phyloP scores from a whole-genome alignment of 495 filamentous ascomycete genomes.

The Aspergillus bertholletiae region DNA sequence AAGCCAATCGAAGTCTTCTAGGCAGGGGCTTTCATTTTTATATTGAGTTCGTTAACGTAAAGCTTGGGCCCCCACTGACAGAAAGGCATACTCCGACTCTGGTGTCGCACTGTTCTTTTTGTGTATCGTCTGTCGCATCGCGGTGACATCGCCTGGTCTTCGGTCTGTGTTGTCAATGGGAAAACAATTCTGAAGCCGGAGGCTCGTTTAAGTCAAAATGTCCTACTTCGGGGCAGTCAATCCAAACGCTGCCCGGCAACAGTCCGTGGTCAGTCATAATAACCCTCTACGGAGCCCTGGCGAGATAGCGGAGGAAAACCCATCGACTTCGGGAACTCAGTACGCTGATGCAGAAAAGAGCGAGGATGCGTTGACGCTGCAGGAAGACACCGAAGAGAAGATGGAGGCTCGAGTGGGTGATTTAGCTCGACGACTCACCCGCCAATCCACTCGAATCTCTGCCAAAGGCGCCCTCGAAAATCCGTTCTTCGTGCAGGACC shows the following conservation, averaged over 20 bases:
- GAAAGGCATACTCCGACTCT: neutral
- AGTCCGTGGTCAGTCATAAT: constrained; percentile 21
- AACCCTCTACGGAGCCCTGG: neutral
- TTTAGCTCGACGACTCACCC: constrained; percentile 16
- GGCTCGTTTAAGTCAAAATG: constrained; percentile 1
- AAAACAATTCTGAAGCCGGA: neutral
- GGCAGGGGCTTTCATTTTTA: too few relatives aligned
- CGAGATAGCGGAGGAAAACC: neutral
- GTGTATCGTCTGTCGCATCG: too few relatives aligned
- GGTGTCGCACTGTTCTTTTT: neutral
- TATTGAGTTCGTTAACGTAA: neutral
- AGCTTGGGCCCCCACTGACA: neutral
- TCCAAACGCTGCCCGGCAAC: constrained; percentile 8
- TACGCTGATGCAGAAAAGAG: constrained; percentile 10
- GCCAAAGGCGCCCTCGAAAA: constrained; percentile 15
- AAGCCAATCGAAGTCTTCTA: too few relatives aligned
- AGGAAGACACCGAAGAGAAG: constrained; percentile 6
- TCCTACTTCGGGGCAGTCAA: constrained; percentile 12
- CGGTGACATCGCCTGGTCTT: too few relatives aligned
- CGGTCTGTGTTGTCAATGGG: neutral
- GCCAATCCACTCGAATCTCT: constrained; percentile 17
- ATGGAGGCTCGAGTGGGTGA: constrained; percentile 11
- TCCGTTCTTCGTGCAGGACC: constrained; percentile 13
- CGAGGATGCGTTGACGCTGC: constrained; percentile 17
- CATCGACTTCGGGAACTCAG: neutral